Percentiles rank a stretch among this genome's conserved stretches.
These are phyloP conservation scores for Colletotrichum higginsianum DNA, from an alignment of 2,329 filamentous ascomycete genomes.

Conservation along the genomic window DNA sequence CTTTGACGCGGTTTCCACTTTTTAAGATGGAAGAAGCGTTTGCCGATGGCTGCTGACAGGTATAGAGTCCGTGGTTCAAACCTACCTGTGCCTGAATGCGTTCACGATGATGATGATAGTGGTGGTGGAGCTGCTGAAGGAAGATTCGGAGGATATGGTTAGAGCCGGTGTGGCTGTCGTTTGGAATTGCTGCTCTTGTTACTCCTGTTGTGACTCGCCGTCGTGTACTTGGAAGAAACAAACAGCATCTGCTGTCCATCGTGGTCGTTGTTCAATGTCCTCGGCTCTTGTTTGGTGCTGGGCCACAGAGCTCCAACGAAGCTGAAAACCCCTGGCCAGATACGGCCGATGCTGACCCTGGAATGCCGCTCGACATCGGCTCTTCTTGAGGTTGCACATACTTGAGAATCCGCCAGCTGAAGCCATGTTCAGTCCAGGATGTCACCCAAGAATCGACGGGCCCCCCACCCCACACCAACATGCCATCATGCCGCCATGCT, in stretches of 20 bases:
- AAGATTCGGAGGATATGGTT: too few relatives aligned
- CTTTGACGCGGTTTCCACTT: slow-evolving; percentile 32
- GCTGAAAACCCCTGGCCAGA: neutral
- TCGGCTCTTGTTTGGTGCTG: too few relatives aligned
- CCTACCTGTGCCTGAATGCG: too few relatives aligned
- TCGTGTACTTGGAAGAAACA: too few relatives aligned
- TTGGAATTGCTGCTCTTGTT: too few relatives aligned
- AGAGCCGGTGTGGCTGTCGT: neutral
- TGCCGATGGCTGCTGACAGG: slow-evolving; percentile 37
- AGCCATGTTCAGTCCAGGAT: neutral
- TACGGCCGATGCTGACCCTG: neutral
- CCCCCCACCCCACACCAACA: too few relatives aligned
- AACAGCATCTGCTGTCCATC: too few relatives aligned
- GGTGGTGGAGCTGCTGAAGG: too few relatives aligned
- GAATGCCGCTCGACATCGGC: neutral
- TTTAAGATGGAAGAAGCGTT: slow-evolving; percentile 44
- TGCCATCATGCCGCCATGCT: too few relatives aligned
- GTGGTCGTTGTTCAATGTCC: too few relatives aligned
- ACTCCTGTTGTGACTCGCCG: neutral
- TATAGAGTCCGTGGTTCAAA: slow-evolving; percentile 26
- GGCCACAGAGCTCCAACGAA: neutral
- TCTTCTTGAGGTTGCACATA: neutral
- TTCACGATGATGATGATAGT: too few relatives aligned
- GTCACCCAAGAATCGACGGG: neutral
- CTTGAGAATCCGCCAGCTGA: neutral